Evolutionary conservation across 495 filamentous ascomycete species (phyloP), one percentile per base, ranked within the genome.

Genomic region (Copromyces sp.): DNA sequence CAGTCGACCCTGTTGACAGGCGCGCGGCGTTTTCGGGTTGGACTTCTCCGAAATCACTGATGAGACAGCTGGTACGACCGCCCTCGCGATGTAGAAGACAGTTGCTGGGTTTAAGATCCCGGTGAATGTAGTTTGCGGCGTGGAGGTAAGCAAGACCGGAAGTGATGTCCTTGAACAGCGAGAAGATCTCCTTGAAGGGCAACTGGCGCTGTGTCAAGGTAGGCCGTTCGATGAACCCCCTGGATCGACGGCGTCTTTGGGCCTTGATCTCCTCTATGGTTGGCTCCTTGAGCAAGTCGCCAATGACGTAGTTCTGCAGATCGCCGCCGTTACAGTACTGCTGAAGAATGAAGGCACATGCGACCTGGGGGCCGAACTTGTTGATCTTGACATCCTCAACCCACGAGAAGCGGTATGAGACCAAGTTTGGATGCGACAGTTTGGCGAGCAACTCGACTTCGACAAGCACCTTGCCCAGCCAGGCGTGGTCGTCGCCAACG

Each of bases 261-360:
- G 94, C 93, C 81, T 98, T 98, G 75, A 97, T 80, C 75, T 94
- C 87, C 76, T 98, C 91, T 38, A 90, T 90, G 1, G 93, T 93
- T 7, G 86, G 84, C 68, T 83, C 76, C 70, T 78, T 81, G 3
- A 88, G 87, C 68, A 89, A 86, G n/a, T 89, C 84, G n/a, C 90
- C 88, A 59, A 93, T 84, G 24, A 98, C 88, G 79, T 97, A 95
- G 65, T 91, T 87, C 69, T 96, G 90, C 6, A 99, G 85, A 80
- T 98, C 95, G n/a, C 95, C 95, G 9, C 89, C 86, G 79, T 98
- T 97, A 84, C 95, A 99, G 76, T 97, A 98, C 78, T 99, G 94
- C 77, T 99, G 95, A 4, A 99, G 88, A 65, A 99, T 99, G 78
- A 97, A 99, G 20, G 94, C 94, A 76, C 94, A 98, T 8, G 94